Conservation (phyloP, 495 filamentous ascomycete genomes). For the Penicillium angulare region DNA sequence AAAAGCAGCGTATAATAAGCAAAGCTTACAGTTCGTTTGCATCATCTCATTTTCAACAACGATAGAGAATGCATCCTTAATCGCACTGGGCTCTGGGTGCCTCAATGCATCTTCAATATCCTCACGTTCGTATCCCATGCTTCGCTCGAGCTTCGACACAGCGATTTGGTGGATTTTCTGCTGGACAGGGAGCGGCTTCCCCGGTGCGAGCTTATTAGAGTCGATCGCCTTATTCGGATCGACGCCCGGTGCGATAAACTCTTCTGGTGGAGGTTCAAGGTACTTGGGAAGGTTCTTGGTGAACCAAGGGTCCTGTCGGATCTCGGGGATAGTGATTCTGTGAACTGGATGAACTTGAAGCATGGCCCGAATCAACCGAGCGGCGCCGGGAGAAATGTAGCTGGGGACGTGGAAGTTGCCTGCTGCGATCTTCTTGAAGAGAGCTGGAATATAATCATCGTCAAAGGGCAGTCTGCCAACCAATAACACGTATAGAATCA, state of each 20-base stretch:
- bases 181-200: constrained; percentile 72
- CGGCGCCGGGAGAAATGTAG: constrained; percentile 85
- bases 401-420: constrained; percentile 85
- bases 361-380: constrained; percentile 85
- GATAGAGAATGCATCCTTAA: constrained; percentile 98
- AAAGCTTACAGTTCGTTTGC: constrained; percentile 76
- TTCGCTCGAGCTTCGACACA: constrained; percentile 91
- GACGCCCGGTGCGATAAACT: constrained; percentile 88
- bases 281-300: constrained; percentile 80
- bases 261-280: constrained; percentile 83
- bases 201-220: constrained; percentile 70
- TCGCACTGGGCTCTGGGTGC: constrained; percentile 89
- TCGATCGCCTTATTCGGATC: constrained; percentile 89
- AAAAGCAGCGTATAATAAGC: not conserved
- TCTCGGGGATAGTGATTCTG: constrained; percentile 88
- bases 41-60: constrained; percentile 97
- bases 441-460: constrained; percentile 87
- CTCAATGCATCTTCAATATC: constrained; percentile 93
- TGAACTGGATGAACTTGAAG: constrained; percentile 92
- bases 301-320: constrained; percentile 95
- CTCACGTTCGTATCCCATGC: constrained; percentile 93
- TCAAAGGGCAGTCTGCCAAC: constrained; percentile 93
- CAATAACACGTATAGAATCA: constrained; percentile 93
- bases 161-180: constrained; percentile 89
- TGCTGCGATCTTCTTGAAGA: constrained; percentile 86